Evolutionary conservation across 768 basidiomycete species (phyloP), one percentile per base, ranked within the genome.

Genomic region (Coprinopsis cinerea): DNA sequence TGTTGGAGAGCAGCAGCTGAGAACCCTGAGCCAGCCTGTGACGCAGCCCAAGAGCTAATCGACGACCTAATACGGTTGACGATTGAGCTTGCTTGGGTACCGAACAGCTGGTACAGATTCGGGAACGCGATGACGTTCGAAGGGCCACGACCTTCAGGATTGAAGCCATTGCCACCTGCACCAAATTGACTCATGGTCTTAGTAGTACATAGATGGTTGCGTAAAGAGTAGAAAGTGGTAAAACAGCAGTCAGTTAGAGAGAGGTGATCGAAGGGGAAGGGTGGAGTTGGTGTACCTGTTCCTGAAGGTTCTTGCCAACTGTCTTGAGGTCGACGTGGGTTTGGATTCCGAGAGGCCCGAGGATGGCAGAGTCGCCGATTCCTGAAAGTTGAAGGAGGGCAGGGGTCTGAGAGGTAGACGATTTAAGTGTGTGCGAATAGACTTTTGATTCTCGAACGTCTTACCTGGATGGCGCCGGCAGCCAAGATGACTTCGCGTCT

Each of bases 301-400:
- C 79, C 59, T 81, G 79, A 22, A 82, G 68, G 58, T 82, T 81
- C 61, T 69, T 71, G 4, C 79, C 79, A 3, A 81, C 78, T 3
- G 70, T 72, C 53, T 69, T 69, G 24, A 79, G 63, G 48, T 77
- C 61, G 34, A 79, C 63, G n/a, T 66, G 61, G 2, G 73, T 69
- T 11, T 55, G 59, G 57, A 83, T 78, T 0, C 73, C 77, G 18
- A 81, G 65, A 1, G 71, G 64, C 0, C 56, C 57, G 0, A 82
- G 72, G 18, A 76, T 36, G 9, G 60, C 59, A 0, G 74, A 62
- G 57, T 80, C 77, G 2, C 80, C 81, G 49, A 82, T 75, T 0
- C 80, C 81, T 11, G 79, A 81, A 1, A 78, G 69, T 58, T 80
- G 77, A 13, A 78, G 67, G 9, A 78, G 64, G 1, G 66, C 67